These are phyloP conservation scores for Dipodascus albidus DNA, from an alignment of 805 yeast genomes.

Conservation along the genomic window DNA sequence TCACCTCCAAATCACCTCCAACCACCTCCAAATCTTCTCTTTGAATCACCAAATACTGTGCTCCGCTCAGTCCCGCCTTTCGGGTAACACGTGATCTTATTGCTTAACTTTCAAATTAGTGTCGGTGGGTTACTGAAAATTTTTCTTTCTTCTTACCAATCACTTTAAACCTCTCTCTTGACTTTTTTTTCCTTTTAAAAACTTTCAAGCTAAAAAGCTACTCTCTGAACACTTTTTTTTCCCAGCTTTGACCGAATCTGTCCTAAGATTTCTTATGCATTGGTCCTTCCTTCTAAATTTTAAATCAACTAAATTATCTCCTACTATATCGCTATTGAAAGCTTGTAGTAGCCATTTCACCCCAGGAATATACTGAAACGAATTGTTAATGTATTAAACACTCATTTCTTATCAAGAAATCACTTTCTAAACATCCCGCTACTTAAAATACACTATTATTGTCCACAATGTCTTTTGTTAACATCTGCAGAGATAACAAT, in stretches of 20 bases:
- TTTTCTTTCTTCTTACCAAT: neutral
- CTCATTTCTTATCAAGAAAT: neutral
- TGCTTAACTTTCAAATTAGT: neutral
- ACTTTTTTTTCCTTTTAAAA: neutral
- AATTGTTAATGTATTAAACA: neutral
- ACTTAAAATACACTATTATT: neutral
- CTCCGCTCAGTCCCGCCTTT: too few species aligned
- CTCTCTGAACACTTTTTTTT: neutral
- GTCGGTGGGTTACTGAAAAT: neutral
- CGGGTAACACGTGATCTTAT: neutral
- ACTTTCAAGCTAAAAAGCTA: neutral
- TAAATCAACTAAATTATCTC: neutral
- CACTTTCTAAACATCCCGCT: too few species aligned
- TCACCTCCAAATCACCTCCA: too few species aligned
- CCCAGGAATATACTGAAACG: neutral
- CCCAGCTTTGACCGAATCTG: neutral
- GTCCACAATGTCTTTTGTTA: constrained; percentile 62
- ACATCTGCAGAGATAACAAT: constrained; percentile 91
- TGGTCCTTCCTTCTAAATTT: neutral
- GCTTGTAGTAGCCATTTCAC: constrained; percentile 1
- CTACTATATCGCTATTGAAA: constrained; percentile 1
- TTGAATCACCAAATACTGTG: too few species aligned
- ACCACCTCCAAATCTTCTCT: too few species aligned
- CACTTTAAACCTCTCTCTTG: neutral
- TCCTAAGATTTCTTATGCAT: neutral